A percentile compares a stretch with the other conserved stretches of the same genome.
Conservation (phyloP, 768 basidiomycete genomes). For the Trametes coccinea region DNA sequence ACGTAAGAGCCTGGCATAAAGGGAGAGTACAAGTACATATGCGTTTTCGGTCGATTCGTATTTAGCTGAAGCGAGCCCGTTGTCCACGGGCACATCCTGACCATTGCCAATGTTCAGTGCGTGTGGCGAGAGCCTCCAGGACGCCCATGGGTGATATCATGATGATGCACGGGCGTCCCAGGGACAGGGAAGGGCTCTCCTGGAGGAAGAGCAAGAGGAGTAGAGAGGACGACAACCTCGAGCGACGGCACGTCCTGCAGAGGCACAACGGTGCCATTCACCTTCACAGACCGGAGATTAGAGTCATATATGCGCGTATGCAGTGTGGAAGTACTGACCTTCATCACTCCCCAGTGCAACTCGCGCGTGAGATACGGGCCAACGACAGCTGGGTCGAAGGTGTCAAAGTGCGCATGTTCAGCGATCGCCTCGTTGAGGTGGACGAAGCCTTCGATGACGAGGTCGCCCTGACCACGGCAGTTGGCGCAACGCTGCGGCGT, state of each 20-base stretch:
- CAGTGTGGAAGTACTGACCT: not conserved
- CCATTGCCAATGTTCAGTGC: too few relatives aligned
- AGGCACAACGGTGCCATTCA: constrained; percentile 2
- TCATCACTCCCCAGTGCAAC: constrained; percentile 18
- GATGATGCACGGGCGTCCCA: not conserved
- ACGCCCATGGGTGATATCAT: constrained; percentile 10
- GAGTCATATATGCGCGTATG: not conserved
- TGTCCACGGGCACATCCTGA: too few relatives aligned
- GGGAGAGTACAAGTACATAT: too few relatives aligned
- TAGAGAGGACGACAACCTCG: constrained; percentile 13
- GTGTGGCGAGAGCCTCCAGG: constrained; percentile 1
- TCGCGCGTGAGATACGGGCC: constrained; percentile 8
- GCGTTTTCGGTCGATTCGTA: too few relatives aligned
- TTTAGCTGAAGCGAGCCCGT: too few relatives aligned
- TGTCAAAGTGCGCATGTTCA: not conserved
- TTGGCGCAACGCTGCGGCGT: constrained; percentile 40
- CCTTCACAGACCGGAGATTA: not conserved
- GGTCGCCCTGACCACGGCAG: constrained; percentile 29
- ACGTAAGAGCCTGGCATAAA: too few relatives aligned
- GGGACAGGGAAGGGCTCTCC: constrained; percentile 2
- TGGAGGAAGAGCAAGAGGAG: not conserved
- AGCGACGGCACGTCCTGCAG: constrained; percentile 5
- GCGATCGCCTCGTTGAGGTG: constrained; percentile 20
- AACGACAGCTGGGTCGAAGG: constrained; percentile 12
- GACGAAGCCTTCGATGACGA: constrained; percentile 24